phyloP scores from a whole-genome alignment of 1,139 yeast genomes.

The Candida smagusa region DNA sequence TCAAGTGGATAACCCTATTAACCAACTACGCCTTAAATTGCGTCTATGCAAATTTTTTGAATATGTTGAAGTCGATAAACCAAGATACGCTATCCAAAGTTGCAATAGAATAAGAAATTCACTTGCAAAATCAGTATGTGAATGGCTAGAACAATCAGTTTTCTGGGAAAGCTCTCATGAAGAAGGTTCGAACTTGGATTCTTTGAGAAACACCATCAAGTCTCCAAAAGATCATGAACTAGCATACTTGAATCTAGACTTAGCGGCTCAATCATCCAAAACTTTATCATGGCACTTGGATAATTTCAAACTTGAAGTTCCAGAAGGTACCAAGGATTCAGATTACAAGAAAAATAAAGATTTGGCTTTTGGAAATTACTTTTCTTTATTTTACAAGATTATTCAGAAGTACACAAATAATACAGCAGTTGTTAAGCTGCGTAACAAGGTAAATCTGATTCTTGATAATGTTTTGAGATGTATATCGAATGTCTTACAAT shows the following conservation, averaged over 20 bases:
- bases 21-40: conserved; percentile 50
- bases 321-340: conserved; percentile 55
- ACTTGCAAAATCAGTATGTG: conserved; percentile 56
- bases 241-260: conserved; percentile 56
- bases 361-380: conserved; percentile 67
- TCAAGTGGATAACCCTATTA: conserved; percentile 31
- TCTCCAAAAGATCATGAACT: conserved; percentile 37
- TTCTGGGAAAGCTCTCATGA: conserved; percentile 15
- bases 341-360: conserved; percentile 59
- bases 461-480: conserved; percentile 67
- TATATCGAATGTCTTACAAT: conserved; percentile 63
- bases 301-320: conserved; percentile 57
- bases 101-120: conserved; percentile 58
- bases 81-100: conserved; percentile 46
- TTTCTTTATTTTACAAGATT: conserved; percentile 67
- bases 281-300: conserved; percentile 55
- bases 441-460: conserved; percentile 54
- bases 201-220: conserved; percentile 5
- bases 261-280: conserved; percentile 64
- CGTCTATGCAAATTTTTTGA: conserved; percentile 56
- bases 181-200: neutral
- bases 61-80: conserved; percentile 44
- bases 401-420: conserved; percentile 54
- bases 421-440: conserved; percentile 25
- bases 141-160: conserved; percentile 66